Base-by-base conservation (phyloP, 176 grass and related monocot species). In the Poa pratensis region DNA sequence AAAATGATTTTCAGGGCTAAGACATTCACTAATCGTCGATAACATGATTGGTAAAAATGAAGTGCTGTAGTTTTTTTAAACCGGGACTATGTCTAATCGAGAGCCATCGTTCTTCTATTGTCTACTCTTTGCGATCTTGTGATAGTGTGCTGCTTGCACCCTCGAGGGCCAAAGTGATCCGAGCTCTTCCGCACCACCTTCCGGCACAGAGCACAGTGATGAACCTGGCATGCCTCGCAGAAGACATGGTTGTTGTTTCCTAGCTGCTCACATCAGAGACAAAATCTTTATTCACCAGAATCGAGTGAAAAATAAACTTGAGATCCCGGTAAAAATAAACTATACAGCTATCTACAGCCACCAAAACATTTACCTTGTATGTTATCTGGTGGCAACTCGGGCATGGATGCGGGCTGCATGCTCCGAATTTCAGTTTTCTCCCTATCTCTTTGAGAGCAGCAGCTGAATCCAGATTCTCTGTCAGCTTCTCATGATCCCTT, bases 161-260 rank as follows among this genome's bases (percentile, higher is more conserved):
- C 82, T 34, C 80, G 75, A 7, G 85, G 82, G 4, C 85, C 79
- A 27, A 69, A 93, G 77, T 93, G 91, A 23, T 86, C 73, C 1
- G 88, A 79, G 69, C 88, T 76, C 79, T 85, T 86, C 69, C 62
- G 58, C 17, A 93, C 88, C 14, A 79, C 20, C 83, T 90, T 88
- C 17, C 79, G 69, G 69, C 92, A 88, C n/a, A 88, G 39, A 3
- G 86, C 86, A 20, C 91, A 93, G 16, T 86, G 85, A 86, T 88
- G 91, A 27, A 22, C 73, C 74, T 83, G 91, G 74, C 88, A 93
- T 52, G 82, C 78, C 59, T 62, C 85, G 51, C 82, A 90, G 52
- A 88, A 88, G 11, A 93, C 76, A 40, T 90, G 91, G 81, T 93
- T 83, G 68, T 93, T 90, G 57, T 93, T 93, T 71, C 86, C 86